Percentiles rank a stretch among this genome's conserved stretches.
These are phyloP conservation scores for Taiozyma onychis DNA, from an alignment of 1,139 yeast species.

Conservation along the genomic window DNA sequence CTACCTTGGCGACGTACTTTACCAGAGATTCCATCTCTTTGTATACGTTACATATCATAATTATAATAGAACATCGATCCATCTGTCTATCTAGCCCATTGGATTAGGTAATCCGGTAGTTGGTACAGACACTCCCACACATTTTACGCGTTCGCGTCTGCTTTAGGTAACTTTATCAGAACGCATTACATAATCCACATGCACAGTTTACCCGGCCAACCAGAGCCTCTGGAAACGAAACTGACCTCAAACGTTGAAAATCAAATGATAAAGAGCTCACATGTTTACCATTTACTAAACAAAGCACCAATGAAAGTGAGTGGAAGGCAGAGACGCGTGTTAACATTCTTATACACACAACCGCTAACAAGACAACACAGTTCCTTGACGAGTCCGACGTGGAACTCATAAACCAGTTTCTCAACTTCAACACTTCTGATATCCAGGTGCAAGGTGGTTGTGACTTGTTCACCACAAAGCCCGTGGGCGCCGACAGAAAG, in stretches of 20 bases:
- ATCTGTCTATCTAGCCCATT: no score
- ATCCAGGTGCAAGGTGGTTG: constrained; percentile 89
- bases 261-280: not conserved
- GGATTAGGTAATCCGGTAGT: no score
- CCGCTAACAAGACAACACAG: constrained; percentile 30
- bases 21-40: no score
- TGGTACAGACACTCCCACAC: no score
- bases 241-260: not conserved
- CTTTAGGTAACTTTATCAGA: not conserved
- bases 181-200: not conserved
- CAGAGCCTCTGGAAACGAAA: not conserved
- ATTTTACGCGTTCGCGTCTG: no score
- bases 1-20: no score
- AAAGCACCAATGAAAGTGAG: not conserved
- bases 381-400: constrained; percentile 90
- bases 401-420: constrained; percentile 80
- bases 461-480: constrained; percentile 90
- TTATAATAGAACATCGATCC: no score
- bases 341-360: not conserved
- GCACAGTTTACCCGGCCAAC: not conserved
- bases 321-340: not conserved
- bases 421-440: constrained; percentile 83
- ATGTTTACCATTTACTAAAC: not conserved
- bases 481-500: constrained; percentile 85
- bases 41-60: no score